Evolutionary conservation across 2,329 filamentous ascomycete genomes (phyloP), one percentile per base, ranked within the genome.

Genomic region (Camptophora hylomeconis): DNA sequence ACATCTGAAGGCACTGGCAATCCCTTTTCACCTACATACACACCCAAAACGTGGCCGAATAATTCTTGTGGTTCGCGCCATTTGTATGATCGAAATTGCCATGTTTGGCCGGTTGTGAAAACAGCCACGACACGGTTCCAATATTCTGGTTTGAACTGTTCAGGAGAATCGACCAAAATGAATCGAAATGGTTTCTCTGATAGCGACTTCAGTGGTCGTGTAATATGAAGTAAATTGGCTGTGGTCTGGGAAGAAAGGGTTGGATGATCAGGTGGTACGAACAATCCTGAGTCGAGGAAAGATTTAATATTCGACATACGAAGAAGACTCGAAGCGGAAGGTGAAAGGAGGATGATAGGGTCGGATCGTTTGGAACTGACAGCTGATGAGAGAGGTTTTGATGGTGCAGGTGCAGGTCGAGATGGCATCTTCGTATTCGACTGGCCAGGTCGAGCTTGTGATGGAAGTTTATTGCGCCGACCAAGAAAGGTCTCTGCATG

Each of bases 31-130:
- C 89, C 89, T 2, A 98, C 75, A 48, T 82, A 92, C 27, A 98
- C 63, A 32, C 89, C 89, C 9, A 83, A 65, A 2, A 83, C 80
- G 48, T 94, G 81, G 42, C 75, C 73, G 61, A 98, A 98, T 27
- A 98, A 65, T 49, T 95, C 89, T 9, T 75, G 69, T 0, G 89
- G 81, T 32, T 79, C 77, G 43, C 77, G 77, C 83, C 89, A 98
- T 57, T 92, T 93, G 69, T 98, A 98, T 43, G 75, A 80, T 60
- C 94, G 93, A 61, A 98, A 98, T 58, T 98, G 89, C 89, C 89
- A 98, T 7, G 79, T 75, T 60, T 98, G 89, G 18, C 89, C 89
- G 0, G 89, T 98, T 0, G 89, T 98, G 59, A 98, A 95, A 33
- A 98, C 86, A 8, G 81, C 89, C 2, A 94, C 89, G 5, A 98